Evolutionary conservation across 352 stramenopile species (phyloP).

Genomic region (Globisporangium okanoganense): DNA sequence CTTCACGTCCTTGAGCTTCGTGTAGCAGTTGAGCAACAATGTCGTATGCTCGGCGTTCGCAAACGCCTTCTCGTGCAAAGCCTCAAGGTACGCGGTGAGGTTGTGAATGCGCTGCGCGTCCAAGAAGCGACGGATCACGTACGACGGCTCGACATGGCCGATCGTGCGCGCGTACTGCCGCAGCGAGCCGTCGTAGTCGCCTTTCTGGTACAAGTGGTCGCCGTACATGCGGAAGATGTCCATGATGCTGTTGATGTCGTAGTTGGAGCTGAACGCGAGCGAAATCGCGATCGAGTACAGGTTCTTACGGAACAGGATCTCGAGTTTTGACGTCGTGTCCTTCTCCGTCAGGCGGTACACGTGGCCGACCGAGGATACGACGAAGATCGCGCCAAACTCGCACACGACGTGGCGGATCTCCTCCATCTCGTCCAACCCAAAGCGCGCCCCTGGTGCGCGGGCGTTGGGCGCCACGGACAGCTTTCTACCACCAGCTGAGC

Average conservation of each 20-base stretch:
- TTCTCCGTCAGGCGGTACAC: slow-evolving; percentile 95
- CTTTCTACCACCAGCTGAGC: slow-evolving; percentile 3
- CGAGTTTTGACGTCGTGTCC: slow-evolving; percentile 94
- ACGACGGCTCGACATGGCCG: slow-evolving; percentile 95
- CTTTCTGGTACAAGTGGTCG: slow-evolving; percentile 98
- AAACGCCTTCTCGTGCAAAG: slow-evolving; percentile 89
- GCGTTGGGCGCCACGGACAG: slow-evolving; percentile 29
- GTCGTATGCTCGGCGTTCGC: slow-evolving; percentile 92
- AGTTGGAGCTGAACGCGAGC: slow-evolving; percentile 94
- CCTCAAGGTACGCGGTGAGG: slow-evolving; percentile 96
- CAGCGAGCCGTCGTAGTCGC: slow-evolving; percentile 94
- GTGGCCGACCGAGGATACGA: slow-evolving; percentile 79
- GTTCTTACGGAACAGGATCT: slow-evolving; percentile 97
- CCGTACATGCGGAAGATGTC: slow-evolving; percentile 96
- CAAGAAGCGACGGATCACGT: slow-evolving; percentile 97
- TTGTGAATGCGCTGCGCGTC: slow-evolving; percentile 97
- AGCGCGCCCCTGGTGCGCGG: slow-evolving; percentile 54
- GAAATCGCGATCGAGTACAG: slow-evolving; percentile 97
- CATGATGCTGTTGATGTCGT: slow-evolving; percentile 94
- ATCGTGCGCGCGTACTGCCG: slow-evolving; percentile 98
- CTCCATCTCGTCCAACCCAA: slow-evolving; percentile 83
- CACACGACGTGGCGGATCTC: slow-evolving; percentile 84
- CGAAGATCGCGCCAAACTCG: slow-evolving; percentile 86
- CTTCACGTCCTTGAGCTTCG: slow-evolving; percentile 92
- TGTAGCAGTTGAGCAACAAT: slow-evolving; percentile 94